Conservation (phyloP, 2,329 filamentous ascomycete genomes). For the Ophiocordyceps robertsii region DNA sequence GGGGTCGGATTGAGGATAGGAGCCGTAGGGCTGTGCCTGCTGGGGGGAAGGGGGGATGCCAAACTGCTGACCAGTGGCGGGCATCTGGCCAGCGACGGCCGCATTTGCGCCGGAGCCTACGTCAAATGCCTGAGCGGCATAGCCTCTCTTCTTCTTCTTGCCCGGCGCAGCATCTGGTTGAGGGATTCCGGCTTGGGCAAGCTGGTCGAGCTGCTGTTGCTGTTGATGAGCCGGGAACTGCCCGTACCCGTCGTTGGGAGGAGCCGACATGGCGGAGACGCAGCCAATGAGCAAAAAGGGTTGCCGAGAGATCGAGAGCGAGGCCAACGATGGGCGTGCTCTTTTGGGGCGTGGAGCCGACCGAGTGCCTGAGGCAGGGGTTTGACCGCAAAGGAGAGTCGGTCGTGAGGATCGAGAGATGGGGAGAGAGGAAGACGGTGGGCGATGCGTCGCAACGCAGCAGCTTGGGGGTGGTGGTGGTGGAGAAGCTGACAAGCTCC, state of each 20-base stretch:
- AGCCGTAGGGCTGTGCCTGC: constrained; percentile 39
- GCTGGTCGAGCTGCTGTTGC: constrained; percentile 27
- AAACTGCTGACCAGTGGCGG: constrained; percentile 27
- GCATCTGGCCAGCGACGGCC: constrained; percentile 32
- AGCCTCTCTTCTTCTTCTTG: constrained; percentile 86
- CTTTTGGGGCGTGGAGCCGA: constrained; percentile 2
- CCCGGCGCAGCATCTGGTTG: constrained; percentile 12
- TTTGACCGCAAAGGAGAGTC: not conserved
- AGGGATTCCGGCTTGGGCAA: constrained; percentile 18
- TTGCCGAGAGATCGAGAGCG: not conserved
- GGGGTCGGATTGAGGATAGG: constrained; percentile 40
- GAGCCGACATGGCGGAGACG: constrained; percentile 38
- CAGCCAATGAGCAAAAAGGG: constrained; percentile 3
- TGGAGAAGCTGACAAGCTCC: not conserved
- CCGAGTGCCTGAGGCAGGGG: not conserved
- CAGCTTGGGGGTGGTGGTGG: not conserved
- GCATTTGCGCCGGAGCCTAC: constrained; percentile 83
- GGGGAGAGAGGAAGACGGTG: constrained; percentile 2
- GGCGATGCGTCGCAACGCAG: constrained; percentile 1
- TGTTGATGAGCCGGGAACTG: constrained; percentile 30
- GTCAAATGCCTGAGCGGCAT: constrained; percentile 89
- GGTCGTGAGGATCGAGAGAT: not conserved
- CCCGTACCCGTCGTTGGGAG: constrained; percentile 41
- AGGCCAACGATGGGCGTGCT: not conserved
- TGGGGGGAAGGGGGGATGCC: constrained; percentile 28